These are phyloP conservation scores for Termitomyces sp. DNA, from an alignment of 768 basidiomycete species.

Conservation along the genomic window DNA sequence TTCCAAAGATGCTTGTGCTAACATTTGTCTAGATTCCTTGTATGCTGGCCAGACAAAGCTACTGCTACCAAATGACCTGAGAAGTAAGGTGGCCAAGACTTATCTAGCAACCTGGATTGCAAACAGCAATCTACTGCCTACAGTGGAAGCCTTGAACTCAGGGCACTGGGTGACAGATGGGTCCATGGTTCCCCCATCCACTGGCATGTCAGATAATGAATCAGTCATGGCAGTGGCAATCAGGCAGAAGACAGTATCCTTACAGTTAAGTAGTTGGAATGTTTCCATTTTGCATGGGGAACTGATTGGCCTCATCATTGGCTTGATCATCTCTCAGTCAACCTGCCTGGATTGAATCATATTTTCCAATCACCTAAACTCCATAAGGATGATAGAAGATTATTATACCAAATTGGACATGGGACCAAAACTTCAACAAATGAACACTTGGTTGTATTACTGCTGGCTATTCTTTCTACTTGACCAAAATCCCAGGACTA, in stretches of 20 bases:
- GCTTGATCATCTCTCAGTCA: neutral
- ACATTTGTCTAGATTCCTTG: too few species aligned
- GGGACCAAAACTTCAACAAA: neutral
- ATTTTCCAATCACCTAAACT: neutral
- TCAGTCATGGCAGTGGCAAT: too few species aligned
- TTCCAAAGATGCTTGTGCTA: too few species aligned
- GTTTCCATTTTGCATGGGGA: neutral
- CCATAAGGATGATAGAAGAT: neutral
- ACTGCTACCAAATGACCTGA: too few species aligned
- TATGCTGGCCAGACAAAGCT: too few species aligned
- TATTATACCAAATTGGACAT: neutral
- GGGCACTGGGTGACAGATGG: too few species aligned
- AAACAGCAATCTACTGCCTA: too few species aligned
- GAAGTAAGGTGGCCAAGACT: neutral
- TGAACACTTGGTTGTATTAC: neutral
- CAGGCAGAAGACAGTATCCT: neutral
- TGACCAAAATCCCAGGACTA: neutral
- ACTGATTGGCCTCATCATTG: neutral
- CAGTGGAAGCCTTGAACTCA: too few species aligned
- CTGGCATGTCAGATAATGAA: too few species aligned
- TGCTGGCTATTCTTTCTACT: neutral
- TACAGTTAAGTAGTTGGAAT: neutral
- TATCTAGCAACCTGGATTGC: too few species aligned
- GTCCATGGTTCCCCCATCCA: too few species aligned
- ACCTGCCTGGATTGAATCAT: neutral